Evolutionary conservation across 768 basidiomycete genomes (phyloP).

Genomic region (Daedaleopsis nitida): DNA sequence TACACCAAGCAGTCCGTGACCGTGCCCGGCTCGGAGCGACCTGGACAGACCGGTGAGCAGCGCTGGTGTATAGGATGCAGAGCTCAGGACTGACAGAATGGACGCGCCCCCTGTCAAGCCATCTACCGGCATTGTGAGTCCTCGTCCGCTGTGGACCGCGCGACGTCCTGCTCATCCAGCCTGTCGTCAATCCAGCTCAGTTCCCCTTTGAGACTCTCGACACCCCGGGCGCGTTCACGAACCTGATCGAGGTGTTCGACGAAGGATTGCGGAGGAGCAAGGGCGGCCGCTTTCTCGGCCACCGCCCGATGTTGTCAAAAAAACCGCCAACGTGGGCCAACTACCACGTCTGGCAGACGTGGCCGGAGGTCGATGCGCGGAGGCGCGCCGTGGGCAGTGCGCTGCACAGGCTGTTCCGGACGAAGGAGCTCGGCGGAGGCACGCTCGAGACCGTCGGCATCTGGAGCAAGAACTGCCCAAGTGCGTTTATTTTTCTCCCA

Average conservation of each 20-base stretch:
- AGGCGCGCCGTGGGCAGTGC: constrained; percentile 79
- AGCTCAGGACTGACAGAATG: background rate
- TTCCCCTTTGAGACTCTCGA: constrained; percentile 42
- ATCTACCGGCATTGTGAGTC: constrained; percentile 13
- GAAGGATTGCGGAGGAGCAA: constrained; percentile 54
- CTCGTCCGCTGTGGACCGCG: background rate
- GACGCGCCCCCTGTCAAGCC: background rate
- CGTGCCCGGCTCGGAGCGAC: constrained; percentile 77
- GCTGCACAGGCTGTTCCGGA: constrained; percentile 62
- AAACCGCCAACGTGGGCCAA: constrained; percentile 71
- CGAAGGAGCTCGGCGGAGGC: constrained; percentile 61
- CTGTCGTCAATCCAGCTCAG: background rate
- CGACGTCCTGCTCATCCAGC: background rate
- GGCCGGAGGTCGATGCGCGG: constrained; percentile 68
- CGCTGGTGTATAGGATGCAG: background rate
- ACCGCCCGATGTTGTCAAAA: constrained; percentile 63
- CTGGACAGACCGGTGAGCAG: constrained; percentile 75
- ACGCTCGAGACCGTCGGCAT: constrained; percentile 78
- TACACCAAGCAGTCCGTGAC: constrained; percentile 62
- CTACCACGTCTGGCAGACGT: constrained; percentile 75
- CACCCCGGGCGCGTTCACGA: constrained; percentile 52
- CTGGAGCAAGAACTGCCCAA: constrained; percentile 82
- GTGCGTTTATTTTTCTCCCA: constrained; percentile 42
- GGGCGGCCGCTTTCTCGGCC: constrained; percentile 63
- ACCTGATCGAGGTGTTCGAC: constrained; percentile 64